Evolutionary conservation across 2,329 filamentous ascomycete species (phyloP), one percentile per base, ranked within the genome.

Genomic region (Fusarium sp.): DNA sequence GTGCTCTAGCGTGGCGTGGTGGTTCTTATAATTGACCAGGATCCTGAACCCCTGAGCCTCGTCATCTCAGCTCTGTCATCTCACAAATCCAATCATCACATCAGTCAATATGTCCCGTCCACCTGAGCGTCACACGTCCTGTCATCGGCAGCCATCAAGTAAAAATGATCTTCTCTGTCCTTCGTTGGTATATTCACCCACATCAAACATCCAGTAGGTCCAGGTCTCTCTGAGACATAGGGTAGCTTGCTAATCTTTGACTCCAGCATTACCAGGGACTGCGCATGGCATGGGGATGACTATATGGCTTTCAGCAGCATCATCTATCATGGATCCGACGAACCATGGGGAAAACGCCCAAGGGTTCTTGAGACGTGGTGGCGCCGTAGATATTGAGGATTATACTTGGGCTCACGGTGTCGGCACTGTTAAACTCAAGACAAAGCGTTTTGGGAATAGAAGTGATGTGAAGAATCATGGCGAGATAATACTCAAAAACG

Each of bases 91-190:
- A 31, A 27, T 25, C 47, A 15, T 27, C 4, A 6, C 31, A 36
- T 20, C 8, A 25, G 25, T 10, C 29, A 47, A 3, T 17, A 33
- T 22, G 20, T 25, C 17, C 11, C 41, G 41, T 22, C 15, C 8
- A 17, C n/a, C 18, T 17, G 11, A 25, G 5, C 22, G 8, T 18
- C 15, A 22, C 15, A 25, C 27, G 12, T 50, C 47, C 25, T 50
- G 47, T 0, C 31, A 35, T 36, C 29, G 17, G 0, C 0, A 5
- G 13, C 8, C 8, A 50, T 18, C 31, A 50, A 0, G 18, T 15
- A 14, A 0, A 5, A 0, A 18, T 11, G 29, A 5, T 0, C 25
- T 18, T 10, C 8, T 1, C 11, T 36, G 17, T 15, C 0, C 0
- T 15, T 50, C 31, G 0, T 50, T n/a, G 31, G 47, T 20, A 11